phyloP scores from a whole-genome alignment of 2,329 filamentous ascomycete species.

The Monosporascus sp. region DNA sequence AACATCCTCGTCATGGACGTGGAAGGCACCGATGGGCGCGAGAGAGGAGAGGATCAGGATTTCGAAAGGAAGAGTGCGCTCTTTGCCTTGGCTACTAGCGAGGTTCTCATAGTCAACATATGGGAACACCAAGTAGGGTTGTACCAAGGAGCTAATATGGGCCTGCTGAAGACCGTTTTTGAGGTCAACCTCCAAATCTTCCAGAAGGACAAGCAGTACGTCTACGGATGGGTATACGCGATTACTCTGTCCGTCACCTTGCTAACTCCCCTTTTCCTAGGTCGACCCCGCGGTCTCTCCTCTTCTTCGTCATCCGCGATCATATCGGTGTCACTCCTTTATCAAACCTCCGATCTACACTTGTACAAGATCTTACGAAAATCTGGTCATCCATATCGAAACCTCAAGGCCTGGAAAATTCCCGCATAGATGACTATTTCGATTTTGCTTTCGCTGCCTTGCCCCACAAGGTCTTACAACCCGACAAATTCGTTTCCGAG shows the following conservation, averaged over 20 bases:
- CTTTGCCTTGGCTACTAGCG: constrained; percentile 94
- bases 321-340: constrained; percentile 90
- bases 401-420: constrained; percentile 79
- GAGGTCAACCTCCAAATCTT: constrained; percentile 98
- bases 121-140: constrained; percentile 99
- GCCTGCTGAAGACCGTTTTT: constrained; percentile 95
- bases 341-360: constrained; percentile 80
- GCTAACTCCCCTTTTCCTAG: constrained; percentile 37
- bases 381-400: constrained; percentile 94
- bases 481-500: constrained; percentile 80
- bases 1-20: constrained; percentile 99
- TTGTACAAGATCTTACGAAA: constrained; percentile 84
- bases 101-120: constrained; percentile 97
- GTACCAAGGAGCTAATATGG: constrained; percentile 99
- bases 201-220: constrained; percentile 87
- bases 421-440: constrained; percentile 93
- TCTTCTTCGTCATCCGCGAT: constrained; percentile 98
- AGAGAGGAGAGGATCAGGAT: constrained; percentile 96
- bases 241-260: background rate
- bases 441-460: constrained; percentile 96
- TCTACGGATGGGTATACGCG: constrained; percentile 11
- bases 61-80: constrained; percentile 98
- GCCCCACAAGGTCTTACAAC: constrained; percentile 94
- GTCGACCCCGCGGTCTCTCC: constrained; percentile 79
- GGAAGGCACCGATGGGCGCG: constrained; percentile 92